phyloP scores from a whole-genome alignment of 2,329 filamentous ascomycete species.

The Phyllosticta paracitricarpa region DNA sequence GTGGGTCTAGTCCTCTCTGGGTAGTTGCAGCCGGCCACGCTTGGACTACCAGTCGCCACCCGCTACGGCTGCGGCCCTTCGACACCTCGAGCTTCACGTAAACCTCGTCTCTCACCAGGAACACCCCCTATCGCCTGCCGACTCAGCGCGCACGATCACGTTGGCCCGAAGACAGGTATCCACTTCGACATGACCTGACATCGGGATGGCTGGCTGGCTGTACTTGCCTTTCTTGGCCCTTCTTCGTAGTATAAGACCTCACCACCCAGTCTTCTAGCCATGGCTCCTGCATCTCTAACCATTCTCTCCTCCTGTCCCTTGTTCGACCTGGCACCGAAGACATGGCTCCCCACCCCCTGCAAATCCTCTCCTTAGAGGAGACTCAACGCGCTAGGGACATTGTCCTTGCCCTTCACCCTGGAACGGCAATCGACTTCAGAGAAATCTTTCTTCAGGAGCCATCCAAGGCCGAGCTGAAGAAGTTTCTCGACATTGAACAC shows the following conservation, averaged over 20 bases:
- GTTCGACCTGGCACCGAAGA: not conserved
- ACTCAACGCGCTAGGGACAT: constrained; percentile 42
- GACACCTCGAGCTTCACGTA: not conserved
- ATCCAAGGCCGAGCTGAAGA: constrained; percentile 37
- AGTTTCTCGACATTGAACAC: constrained; percentile 41
- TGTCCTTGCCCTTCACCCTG: constrained; percentile 33
- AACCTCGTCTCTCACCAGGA: not conserved
- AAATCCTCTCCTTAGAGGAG: constrained; percentile 46
- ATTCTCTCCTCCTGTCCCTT: not conserved
- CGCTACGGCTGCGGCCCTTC: not conserved
- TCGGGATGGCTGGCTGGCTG: not conserved
- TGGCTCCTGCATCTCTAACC: not conserved
- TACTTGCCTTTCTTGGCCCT: not conserved
- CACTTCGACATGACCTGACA: not conserved
- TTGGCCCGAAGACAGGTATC: not conserved
- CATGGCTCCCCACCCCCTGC: constrained; percentile 42
- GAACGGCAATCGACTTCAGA: constrained; percentile 34
- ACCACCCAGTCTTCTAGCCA: not conserved
- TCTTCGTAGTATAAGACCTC: not conserved
- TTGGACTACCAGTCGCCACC: not conserved
- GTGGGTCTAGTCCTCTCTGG: not conserved
- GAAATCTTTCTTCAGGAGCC: constrained; percentile 44
- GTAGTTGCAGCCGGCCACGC: not conserved
- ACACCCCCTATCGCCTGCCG: not conserved
- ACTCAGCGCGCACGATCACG: not conserved